Evolutionary conservation across 352 stramenopile genomes (phyloP), one percentile per base, ranked within the genome.

Genomic region (Globisporangium iwayamae): DNA sequence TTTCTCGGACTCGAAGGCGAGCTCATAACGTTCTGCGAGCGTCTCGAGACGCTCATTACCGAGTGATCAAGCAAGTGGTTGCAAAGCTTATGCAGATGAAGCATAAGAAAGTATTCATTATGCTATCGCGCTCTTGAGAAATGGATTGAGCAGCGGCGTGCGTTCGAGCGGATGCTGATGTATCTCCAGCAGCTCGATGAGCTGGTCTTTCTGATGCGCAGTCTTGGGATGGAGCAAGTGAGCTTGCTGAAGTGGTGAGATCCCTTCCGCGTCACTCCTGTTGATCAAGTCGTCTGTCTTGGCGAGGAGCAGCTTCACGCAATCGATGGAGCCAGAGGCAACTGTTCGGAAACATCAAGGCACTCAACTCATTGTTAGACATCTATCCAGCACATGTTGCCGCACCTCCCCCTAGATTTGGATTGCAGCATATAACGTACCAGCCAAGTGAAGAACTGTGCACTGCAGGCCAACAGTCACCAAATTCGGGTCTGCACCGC

Each of bases 21-120:
- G 7, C 53, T 75, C 28, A 70, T 82, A 7, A 56, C 34, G 0
- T 89, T 79, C 53, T 89, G 79, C 43, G 69, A 80, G 55, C n/a
- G 2, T 13, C 22, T 61, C 0, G 41, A 55, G 47, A 55, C n/a
- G n/a, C 56, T 63, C 45, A 63, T 47, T 4, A 56, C 57, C 30
- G 45, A 63, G 30, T 63, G 32, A 63, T 20, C 7, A 13, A 32
- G 55, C 22, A 25, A 25, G 22, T 5, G 39, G 11, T 13, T 6
- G 6, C 7, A 18, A 22, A 14, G 4, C 14, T 46, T 9, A 6
- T 46, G 41, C 41, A 4, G 13, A 46, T 20, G 41, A 13, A n/a
- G 41, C 41, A 20, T n/a, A 13, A 36, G 36, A 25, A 25, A 25
- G 22, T 25, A 25, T 25, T 18, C 18, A 22, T 59, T 55, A 55